Percentiles rank a stretch among this genome's conserved stretches.
Conservation (phyloP, 352 stramenopile genomes). For the Salisapilia sapeloensis region DNA sequence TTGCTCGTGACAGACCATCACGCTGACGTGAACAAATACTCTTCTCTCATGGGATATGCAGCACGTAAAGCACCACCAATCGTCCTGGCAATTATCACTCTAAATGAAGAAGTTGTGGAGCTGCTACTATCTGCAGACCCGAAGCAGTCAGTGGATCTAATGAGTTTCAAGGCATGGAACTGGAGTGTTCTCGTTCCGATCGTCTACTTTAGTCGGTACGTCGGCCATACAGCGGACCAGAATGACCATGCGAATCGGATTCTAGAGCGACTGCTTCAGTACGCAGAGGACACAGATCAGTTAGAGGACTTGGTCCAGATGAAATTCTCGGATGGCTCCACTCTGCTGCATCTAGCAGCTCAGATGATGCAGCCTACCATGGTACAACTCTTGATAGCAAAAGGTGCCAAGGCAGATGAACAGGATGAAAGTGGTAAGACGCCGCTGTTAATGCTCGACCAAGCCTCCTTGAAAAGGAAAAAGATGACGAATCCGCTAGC, state of each 20-base stretch:
- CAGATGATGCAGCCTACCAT: slow-evolving; percentile 25
- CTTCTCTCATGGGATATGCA: slow-evolving; percentile 10
- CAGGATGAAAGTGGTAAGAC: slow-evolving; percentile 17
- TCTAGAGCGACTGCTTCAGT: slow-evolving; percentile 14
- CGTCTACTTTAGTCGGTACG: slow-evolving; percentile 25
- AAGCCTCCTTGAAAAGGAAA: not conserved
- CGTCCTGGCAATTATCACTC: slow-evolving; percentile 33
- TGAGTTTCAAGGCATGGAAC: slow-evolving; percentile 11
- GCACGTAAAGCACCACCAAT: slow-evolving; percentile 19
- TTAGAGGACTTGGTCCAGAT: slow-evolving; percentile 13
- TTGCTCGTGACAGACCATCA: slow-evolving; percentile 9
- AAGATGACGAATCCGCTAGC: not conserved
- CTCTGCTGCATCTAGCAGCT: slow-evolving; percentile 26
- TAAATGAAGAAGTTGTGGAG: slow-evolving; percentile 17
- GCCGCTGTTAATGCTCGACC: slow-evolving; percentile 20
- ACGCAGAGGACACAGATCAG: slow-evolving; percentile 14
- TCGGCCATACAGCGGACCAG: slow-evolving; percentile 25
- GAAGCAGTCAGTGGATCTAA: slow-evolving; percentile 8
- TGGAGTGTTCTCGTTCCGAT: slow-evolving; percentile 19
- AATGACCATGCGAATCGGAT: slow-evolving; percentile 15
- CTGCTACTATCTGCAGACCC: slow-evolving; percentile 21
- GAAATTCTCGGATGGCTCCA: slow-evolving; percentile 25
- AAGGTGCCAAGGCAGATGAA: slow-evolving; percentile 9
- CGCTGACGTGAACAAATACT: slow-evolving; percentile 14
- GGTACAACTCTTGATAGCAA: slow-evolving; percentile 15